Conservation (phyloP, 768 basidiomycete genomes). For the Asterophora lycoperdoides region DNA sequence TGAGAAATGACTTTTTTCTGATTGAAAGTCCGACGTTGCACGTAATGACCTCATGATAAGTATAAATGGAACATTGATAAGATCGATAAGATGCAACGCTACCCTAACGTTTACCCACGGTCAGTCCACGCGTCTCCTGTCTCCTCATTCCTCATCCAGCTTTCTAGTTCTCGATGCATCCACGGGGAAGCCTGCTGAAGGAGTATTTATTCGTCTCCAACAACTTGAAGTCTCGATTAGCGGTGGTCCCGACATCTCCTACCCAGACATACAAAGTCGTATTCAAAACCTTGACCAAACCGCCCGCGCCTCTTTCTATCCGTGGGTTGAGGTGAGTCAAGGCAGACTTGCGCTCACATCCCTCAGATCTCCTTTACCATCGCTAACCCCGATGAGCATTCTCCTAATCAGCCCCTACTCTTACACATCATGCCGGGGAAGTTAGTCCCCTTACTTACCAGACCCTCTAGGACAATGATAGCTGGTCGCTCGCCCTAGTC, state of each 20-base stretch:
- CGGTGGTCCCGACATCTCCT: conserved; percentile 42
- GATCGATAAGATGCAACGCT: background rate
- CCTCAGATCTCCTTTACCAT: conserved; percentile 75
- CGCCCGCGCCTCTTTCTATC: conserved; percentile 74
- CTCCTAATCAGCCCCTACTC: conserved; percentile 89
- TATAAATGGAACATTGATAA: conserved; percentile 2
- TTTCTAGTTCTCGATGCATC: conserved; percentile 79
- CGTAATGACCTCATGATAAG: conserved; percentile 7
- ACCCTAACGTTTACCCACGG: conserved; percentile 78
- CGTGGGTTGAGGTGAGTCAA: conserved; percentile 73
- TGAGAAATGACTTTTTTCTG: conserved; percentile 18
- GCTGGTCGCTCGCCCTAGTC: conserved; percentile 12
- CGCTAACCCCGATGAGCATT: conserved; percentile 70
- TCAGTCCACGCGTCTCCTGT: conserved; percentile 21
- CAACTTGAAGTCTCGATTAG: conserved; percentile 33
- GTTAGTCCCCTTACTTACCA: conserved; percentile 33
- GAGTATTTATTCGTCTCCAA: conserved; percentile 63
- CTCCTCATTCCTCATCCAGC: background rate
- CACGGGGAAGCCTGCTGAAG: conserved; percentile 73
- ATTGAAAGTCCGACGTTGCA: conserved; percentile 25
- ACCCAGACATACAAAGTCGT: conserved; percentile 70
- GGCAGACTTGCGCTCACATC: background rate
- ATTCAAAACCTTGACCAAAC: conserved; percentile 71
- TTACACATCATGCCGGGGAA: conserved; percentile 92
- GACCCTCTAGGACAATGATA: conserved; percentile 9